phyloP scores from a whole-genome alignment of 345 rosid species.

The Gossypium sturtianum region DNA sequence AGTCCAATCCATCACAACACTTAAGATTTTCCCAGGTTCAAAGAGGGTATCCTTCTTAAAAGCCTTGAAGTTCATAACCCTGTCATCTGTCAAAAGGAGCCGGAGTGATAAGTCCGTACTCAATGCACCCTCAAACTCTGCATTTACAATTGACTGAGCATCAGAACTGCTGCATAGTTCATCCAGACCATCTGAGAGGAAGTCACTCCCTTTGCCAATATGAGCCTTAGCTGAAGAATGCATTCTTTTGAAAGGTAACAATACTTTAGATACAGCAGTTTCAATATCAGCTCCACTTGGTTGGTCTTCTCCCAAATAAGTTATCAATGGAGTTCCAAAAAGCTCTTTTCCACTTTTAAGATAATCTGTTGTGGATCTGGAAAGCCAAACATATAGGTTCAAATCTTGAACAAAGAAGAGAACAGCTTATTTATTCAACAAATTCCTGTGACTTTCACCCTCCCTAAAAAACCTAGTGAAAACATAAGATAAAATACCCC shows the following conservation, averaged over 20 bases:
- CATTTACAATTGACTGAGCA: slow-evolving; percentile 25
- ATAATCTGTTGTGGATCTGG: slow-evolving; percentile 38
- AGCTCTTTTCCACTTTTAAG: slow-evolving; percentile 37
- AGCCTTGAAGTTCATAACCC: slow-evolving; percentile 31
- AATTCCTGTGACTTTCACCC: not conserved
- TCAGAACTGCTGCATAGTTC: slow-evolving; percentile 38
- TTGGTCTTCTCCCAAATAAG: slow-evolving; percentile 44
- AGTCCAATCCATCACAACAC: slow-evolving; percentile 63
- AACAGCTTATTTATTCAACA: slow-evolving; percentile 4
- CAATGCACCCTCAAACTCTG: slow-evolving; percentile 34
- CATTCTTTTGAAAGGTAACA: slow-evolving; percentile 60
- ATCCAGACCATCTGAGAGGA: slow-evolving; percentile 34
- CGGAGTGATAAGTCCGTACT: slow-evolving; percentile 31
- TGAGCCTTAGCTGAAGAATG: slow-evolving; percentile 29
- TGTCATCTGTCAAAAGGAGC: slow-evolving; percentile 41
- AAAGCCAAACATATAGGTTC: slow-evolving; percentile 5
- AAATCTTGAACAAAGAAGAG: slow-evolving; percentile 13
- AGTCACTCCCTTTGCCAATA: slow-evolving; percentile 47
- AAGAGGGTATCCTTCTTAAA: slow-evolving; percentile 42
- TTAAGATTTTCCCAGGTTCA: slow-evolving; percentile 39
- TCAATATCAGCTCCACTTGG: slow-evolving; percentile 60
- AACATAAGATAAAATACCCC: not conserved
- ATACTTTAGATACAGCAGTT: slow-evolving; percentile 37
- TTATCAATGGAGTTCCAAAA: slow-evolving; percentile 74
- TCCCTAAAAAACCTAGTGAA: not conserved